phyloP scores from a whole-genome alignment of 352 stramenopile species.

The Phytophthora colocasiae region DNA sequence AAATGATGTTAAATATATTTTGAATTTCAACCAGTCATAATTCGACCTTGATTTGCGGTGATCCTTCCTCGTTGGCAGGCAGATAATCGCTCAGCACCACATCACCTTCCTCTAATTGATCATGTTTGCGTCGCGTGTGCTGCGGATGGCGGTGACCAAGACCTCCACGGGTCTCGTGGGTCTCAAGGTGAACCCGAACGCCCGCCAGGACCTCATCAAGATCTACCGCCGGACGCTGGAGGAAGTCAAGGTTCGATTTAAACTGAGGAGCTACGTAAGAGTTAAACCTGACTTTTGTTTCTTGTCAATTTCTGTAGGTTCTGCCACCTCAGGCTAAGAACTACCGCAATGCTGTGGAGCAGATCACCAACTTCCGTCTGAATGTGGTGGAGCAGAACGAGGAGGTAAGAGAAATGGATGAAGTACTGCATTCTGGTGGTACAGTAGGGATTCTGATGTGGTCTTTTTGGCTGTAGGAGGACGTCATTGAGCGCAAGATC shows the following conservation, averaged over 20 bases:
- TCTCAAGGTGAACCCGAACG: slow-evolving; percentile 85
- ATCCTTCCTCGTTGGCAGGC: slow-evolving; percentile 27
- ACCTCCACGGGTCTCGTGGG: slow-evolving; percentile 88
- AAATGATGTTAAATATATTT: slow-evolving; percentile 8
- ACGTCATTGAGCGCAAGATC: slow-evolving; percentile 84
- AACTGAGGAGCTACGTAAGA: neutral
- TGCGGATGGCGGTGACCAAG: slow-evolving; percentile 89
- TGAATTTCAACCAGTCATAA: slow-evolving; percentile 29
- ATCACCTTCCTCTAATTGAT: slow-evolving; percentile 28
- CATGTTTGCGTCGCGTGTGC: slow-evolving; percentile 86
- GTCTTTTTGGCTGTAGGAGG: slow-evolving; percentile 49
- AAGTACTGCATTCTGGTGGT: slow-evolving; percentile 22
- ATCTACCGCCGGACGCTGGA: slow-evolving; percentile 87
- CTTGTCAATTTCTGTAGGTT: slow-evolving; percentile 40
- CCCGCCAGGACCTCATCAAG: slow-evolving; percentile 83
- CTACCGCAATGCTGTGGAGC: slow-evolving; percentile 82
- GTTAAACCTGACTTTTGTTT: slow-evolving; percentile 4
- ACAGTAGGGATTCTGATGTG: slow-evolving; percentile 8
- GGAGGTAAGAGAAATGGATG: slow-evolving; percentile 54
- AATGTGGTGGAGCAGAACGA: slow-evolving; percentile 76
- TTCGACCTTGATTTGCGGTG: slow-evolving; percentile 31
- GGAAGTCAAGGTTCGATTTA: slow-evolving; percentile 69
- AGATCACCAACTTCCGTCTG: slow-evolving; percentile 88
- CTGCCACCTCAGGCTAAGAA: slow-evolving; percentile 71
- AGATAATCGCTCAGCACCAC: slow-evolving; percentile 29